Evolutionary conservation across 2,329 filamentous ascomycete genomes (phyloP), one percentile per base, ranked within the genome.

Genomic region (Aspergillus brasiliensis): DNA sequence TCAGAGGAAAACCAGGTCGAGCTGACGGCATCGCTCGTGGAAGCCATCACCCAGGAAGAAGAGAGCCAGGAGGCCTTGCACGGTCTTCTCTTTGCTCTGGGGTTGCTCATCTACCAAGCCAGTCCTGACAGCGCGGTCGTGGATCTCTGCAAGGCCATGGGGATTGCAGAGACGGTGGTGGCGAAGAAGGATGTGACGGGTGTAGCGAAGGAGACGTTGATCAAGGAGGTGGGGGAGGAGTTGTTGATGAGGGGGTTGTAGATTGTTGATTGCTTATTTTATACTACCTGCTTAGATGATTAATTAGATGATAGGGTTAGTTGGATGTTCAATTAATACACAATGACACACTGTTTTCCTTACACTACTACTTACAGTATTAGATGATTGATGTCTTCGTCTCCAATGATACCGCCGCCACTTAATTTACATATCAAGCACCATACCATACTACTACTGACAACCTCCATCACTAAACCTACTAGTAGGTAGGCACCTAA

Each of bases 131-230:
- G 92, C 0, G 90, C 93, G 65, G 73, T 97, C n/a, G 81, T 88
- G 10, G 92, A 96, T 72, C 77, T 97, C n/a, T 83, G 92, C 65
- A 84, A 85, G 58, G 88, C 87, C 0, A 84, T 97, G 82, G 92
- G 93, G 72, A 91, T 92, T 0, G 81, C 83, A 31, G 85, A 84
- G 3, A 87, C 89, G 75, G 81, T 82, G 61, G 79, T 81, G 56
- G 68, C 72, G 47, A 71, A 92, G 15, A 75, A 77, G 48, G 81
- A 83, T 64, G 73, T 84, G 56, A 78, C 77, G 1, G 69, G 3
- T 2, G 56, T 63, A 23, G 42, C 56, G 13, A 42, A 53, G 11
- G 83, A 90, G 73, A 77, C 80, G 54, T 73, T 92, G 51, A 69
- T 91, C 8, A 75, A 78, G 40, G 82, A 84, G 67, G 73, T 84